These are phyloP conservation scores for Metschnikowia amazonensis DNA, from an alignment of 805 yeast genomes.

Conservation along the genomic window DNA sequence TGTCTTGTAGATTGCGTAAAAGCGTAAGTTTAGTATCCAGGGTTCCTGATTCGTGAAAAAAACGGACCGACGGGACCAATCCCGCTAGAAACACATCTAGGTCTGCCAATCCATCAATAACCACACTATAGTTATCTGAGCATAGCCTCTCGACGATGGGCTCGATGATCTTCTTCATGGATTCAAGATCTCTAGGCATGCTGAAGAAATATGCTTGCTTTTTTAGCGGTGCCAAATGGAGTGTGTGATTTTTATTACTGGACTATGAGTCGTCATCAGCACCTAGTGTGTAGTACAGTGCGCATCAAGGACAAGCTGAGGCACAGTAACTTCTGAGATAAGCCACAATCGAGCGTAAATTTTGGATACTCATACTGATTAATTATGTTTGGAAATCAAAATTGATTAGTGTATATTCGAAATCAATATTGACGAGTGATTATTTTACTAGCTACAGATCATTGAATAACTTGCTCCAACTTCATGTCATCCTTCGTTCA, in stretches of 20 bases:
- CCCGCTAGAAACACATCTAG: slow-evolving; percentile 11
- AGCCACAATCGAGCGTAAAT: too few species aligned
- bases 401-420: too few species aligned
- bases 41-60: slow-evolving; percentile 8
- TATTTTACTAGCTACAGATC: too few species aligned
- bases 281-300: slow-evolving; percentile 1
- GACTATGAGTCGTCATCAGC: not conserved
- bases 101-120: slow-evolving; percentile 8
- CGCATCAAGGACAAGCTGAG: too few species aligned
- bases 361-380: too few species aligned
- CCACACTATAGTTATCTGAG: slow-evolving; percentile 6
- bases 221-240: not conserved
- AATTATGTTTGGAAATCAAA: too few species aligned
- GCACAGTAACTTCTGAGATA: too few species aligned
- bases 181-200: slow-evolving; percentile 2
- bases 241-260: not conserved
- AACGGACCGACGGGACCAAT: slow-evolving; percentile 13
- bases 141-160: slow-evolving; percentile 7
- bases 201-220: not conserved
- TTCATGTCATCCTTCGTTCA: too few species aligned
- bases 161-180: slow-evolving; percentile 7
- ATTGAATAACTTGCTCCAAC: too few species aligned
- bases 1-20: slow-evolving; percentile 48
- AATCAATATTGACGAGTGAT: too few species aligned
- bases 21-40: slow-evolving; percentile 15